Conservation (phyloP, 2,329 filamentous ascomycete species). For the Bertia moriformis region DNA sequence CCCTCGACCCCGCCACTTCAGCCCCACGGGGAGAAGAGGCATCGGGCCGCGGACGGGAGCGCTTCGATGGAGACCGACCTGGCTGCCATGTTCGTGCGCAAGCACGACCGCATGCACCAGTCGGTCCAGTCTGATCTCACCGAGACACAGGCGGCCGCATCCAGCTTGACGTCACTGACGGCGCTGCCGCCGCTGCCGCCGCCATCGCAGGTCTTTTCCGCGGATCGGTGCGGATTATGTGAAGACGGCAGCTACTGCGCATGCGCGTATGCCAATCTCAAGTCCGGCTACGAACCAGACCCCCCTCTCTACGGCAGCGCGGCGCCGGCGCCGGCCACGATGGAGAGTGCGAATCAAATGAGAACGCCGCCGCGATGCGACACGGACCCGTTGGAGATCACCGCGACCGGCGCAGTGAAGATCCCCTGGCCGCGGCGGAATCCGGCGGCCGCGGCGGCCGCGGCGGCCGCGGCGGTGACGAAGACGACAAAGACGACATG, state of each 20-base stretch:
- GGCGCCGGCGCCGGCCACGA: constrained; percentile 19
- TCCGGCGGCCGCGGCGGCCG: constrained; percentile 9
- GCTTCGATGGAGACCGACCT: constrained; percentile 55
- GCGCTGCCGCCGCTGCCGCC: constrained; percentile 8
- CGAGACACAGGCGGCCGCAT: constrained; percentile 8
- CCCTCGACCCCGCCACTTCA: constrained; percentile 29
- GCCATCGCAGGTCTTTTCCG: too few relatives aligned
- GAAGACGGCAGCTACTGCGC: constrained; percentile 70
- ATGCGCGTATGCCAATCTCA: constrained; percentile 52
- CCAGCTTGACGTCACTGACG: constrained; percentile 19
- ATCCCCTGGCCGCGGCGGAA: constrained; percentile 28
- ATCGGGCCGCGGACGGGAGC: constrained; percentile 28
- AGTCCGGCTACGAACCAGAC: too few relatives aligned
- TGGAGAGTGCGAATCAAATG: constrained; percentile 28
- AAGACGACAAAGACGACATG: constrained; percentile 21
- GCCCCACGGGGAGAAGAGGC: constrained; percentile 36
- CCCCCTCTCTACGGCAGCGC: too few relatives aligned
- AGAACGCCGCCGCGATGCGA: constrained; percentile 47
- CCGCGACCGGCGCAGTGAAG: constrained; percentile 44
- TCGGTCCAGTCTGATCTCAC: constrained; percentile 7
- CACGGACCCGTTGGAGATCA: constrained; percentile 44
- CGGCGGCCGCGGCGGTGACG: constrained; percentile 1
- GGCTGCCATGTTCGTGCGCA: constrained; percentile 47
- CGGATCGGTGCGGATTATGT: constrained; percentile 70
- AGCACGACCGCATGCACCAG: constrained; percentile 19